phyloP scores from a whole-genome alignment of 352 stramenopile species.

The Blastocystis sp. region DNA sequence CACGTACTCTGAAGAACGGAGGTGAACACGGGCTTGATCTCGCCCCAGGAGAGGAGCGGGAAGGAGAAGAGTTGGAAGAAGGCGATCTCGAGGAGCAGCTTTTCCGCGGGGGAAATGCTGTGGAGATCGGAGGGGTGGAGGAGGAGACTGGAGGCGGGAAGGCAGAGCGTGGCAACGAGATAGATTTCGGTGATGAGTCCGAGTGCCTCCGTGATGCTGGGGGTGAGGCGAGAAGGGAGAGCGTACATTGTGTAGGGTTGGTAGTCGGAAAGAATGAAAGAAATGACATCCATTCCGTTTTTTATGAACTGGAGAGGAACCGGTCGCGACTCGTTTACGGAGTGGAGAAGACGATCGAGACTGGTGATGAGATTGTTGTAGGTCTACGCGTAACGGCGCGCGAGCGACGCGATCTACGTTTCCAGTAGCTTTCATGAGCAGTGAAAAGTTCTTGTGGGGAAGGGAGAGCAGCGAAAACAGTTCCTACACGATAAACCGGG shows the following conservation, averaged over 20 bases:
- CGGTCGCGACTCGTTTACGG: conserved; percentile 21
- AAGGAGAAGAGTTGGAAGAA: conserved; percentile 68
- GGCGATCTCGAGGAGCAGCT: conserved; percentile 38
- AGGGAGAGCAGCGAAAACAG: background rate
- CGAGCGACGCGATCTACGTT: background rate
- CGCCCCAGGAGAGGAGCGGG: conserved; percentile 19
- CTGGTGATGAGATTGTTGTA: background rate
- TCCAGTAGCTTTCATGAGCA: background rate
- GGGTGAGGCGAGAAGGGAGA: background rate
- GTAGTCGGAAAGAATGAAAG: conserved; percentile 9
- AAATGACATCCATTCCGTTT: conserved; percentile 15
- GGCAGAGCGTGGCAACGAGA: conserved; percentile 23
- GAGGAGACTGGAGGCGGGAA: conserved; percentile 24
- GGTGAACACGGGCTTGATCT: conserved; percentile 6
- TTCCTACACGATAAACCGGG: background rate
- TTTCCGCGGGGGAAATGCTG: conserved; percentile 15
- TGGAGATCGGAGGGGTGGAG: background rate
- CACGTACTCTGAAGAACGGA: background rate
- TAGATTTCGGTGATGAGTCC: conserved; percentile 33
- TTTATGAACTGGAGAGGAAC: conserved; percentile 64
- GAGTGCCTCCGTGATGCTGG: conserved; percentile 13
- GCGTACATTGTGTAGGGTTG: conserved; percentile 1
- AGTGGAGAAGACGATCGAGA: conserved; percentile 28
- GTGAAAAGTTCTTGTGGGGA: background rate
- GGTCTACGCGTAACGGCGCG: background rate